These are phyloP conservation scores for Heterobasidion parviporum DNA, from an alignment of 1,284 basidiomycete genomes.

Conservation along the genomic window DNA sequence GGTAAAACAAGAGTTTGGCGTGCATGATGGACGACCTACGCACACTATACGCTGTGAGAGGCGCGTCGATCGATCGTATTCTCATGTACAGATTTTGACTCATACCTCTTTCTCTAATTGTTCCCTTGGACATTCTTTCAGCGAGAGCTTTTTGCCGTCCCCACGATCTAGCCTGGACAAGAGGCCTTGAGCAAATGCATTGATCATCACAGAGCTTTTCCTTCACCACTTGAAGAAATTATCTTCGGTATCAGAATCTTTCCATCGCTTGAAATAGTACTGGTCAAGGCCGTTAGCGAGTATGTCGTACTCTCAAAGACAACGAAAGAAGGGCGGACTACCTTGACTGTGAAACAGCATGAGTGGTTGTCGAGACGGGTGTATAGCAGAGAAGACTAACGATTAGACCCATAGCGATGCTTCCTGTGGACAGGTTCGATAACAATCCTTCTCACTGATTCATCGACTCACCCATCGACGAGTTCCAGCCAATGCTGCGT, in stretches of 20 bases:
- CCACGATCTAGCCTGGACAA: constrained; percentile 61
- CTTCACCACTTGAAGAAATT: constrained; percentile 66
- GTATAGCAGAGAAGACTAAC: constrained; percentile 19
- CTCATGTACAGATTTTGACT: neutral
- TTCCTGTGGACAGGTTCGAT: constrained; percentile 30
- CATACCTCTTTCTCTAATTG: constrained; percentile 61
- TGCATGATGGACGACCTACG: neutral
- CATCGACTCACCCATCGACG: constrained; percentile 42
- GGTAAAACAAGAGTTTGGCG: neutral
- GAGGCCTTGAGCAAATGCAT: neutral
- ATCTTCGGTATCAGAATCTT: constrained; percentile 51
- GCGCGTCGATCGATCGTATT: neutral
- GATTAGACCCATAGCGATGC: constrained; percentile 61
- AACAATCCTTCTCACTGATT: neutral
- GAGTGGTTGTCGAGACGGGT: constrained; percentile 2
- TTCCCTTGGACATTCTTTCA: constrained; percentile 60
- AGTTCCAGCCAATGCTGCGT: constrained; percentile 61
- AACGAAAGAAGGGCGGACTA: neutral
- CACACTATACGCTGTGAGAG: constrained; percentile 1
- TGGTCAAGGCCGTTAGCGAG: constrained; percentile 17
- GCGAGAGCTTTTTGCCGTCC: constrained; percentile 53
- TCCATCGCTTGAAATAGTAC: constrained; percentile 60
- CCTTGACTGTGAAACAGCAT: constrained; percentile 29
- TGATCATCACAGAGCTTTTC: constrained; percentile 1
- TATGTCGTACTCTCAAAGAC: neutral